Percentiles rank a stretch among this genome's conserved stretches.
Evolutionary conservation across 169 alveolate species (phyloP).

Genomic region (Eimeria maxima): DNA sequence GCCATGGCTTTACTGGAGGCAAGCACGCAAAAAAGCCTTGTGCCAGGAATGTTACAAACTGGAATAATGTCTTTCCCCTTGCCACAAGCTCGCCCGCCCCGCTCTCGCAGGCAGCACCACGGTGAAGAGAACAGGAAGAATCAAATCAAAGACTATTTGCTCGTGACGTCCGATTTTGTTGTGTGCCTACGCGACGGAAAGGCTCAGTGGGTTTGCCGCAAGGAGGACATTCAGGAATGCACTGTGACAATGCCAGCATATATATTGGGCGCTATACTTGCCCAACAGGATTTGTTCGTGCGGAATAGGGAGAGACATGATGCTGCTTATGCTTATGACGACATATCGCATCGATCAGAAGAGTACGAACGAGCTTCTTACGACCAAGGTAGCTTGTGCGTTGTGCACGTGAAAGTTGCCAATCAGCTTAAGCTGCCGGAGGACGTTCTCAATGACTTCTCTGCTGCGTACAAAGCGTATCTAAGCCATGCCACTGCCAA

Average conservation of each 20-base stretch:
- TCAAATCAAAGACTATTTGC: conserved; percentile 50
- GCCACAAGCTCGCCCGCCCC: conserved; percentile 16
- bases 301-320: not conserved
- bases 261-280: conserved; percentile 49
- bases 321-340: not conserved
- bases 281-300: conserved; percentile 45
- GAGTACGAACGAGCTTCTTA: not conserved
- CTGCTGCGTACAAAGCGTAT: conserved; percentile 68
- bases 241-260: conserved; percentile 52
- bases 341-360: not conserved
- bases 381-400: not conserved
- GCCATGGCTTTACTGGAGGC: conserved; percentile 65
- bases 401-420: conserved; percentile 41
- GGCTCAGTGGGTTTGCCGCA: conserved; percentile 79
- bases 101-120: conserved; percentile 16
- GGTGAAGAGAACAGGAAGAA: not conserved
- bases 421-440: conserved; percentile 51
- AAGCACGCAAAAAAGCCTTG: conserved; percentile 31
- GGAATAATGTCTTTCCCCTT: conserved; percentile 65
- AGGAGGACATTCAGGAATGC: conserved; percentile 62
- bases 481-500: conserved; percentile 47
- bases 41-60: conserved; percentile 55
- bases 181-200: conserved; percentile 66
- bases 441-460: conserved; percentile 1
- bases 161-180: conserved; percentile 59